Conservation (phyloP, 2,329 filamentous ascomycete genomes). For the Ophiostoma sp. region DNA sequence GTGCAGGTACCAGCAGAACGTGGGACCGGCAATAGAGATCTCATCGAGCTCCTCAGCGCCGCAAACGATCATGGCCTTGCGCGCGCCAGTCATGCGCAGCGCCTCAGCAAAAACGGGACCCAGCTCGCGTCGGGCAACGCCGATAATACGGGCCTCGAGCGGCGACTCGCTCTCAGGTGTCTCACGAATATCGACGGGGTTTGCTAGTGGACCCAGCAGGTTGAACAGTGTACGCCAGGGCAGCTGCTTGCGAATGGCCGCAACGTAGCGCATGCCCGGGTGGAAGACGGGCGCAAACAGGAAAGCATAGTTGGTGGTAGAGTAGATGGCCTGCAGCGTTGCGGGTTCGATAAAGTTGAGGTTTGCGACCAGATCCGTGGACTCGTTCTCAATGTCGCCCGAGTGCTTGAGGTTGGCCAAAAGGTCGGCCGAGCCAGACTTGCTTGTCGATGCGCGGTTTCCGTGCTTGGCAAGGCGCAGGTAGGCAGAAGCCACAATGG, state of each 20-base stretch:
- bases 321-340: constrained; percentile 72
- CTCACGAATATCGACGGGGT: constrained; percentile 71
- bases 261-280: constrained; percentile 88
- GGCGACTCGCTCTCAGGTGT: constrained; percentile 19
- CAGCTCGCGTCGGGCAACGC: constrained; percentile 83
- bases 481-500: constrained; percentile 82
- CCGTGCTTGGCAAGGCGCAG: constrained; percentile 92
- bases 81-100: constrained; percentile 70
- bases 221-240: constrained; percentile 98
- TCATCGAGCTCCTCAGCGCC: constrained; percentile 95
- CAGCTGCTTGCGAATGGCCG: constrained; percentile 79
- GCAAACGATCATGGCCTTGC: constrained; percentile 83
- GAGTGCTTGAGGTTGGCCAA: constrained; percentile 70
- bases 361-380: constrained; percentile 59
- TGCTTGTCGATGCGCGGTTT: constrained; percentile 91
- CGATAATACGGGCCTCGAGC: constrained; percentile 87
- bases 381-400: constrained; percentile 30
- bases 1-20: constrained; percentile 82
- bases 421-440: constrained; percentile 92
- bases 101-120: constrained; percentile 89
- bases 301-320: constrained; percentile 85
- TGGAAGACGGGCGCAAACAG: constrained; percentile 96
- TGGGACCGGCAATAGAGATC: constrained; percentile 84
- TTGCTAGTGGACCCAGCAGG: constrained; percentile 86
- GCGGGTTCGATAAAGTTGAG: constrained; percentile 71